These are phyloP conservation scores for Pleurotus platypus DNA, from an alignment of 768 basidiomycete species.

Conservation along the genomic window DNA sequence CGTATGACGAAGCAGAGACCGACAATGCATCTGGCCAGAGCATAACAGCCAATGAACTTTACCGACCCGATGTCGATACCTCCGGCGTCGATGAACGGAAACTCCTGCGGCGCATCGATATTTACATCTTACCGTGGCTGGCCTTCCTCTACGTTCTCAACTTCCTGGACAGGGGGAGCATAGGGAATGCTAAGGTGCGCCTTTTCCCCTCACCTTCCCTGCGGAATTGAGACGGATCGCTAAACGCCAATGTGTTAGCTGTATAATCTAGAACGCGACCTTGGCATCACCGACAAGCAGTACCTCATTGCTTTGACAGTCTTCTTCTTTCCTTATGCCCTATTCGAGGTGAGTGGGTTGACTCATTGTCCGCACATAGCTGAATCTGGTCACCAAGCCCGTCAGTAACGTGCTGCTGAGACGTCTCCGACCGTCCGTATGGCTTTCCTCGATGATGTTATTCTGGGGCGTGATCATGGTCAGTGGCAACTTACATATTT, in stretches of 20 bases:
- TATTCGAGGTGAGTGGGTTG: slow-evolving; percentile 51
- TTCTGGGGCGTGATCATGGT: slow-evolving; percentile 50
- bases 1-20: neutral
- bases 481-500: slow-evolving; percentile 4
- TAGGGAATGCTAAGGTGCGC: slow-evolving; percentile 72
- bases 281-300: slow-evolving; percentile 59
- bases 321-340: slow-evolving; percentile 74
- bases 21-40: neutral
- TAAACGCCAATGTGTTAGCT: slow-evolving; percentile 32
- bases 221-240: neutral
- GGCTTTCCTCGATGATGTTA: slow-evolving; percentile 51
- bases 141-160: slow-evolving; percentile 70
- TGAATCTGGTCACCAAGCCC: slow-evolving; percentile 33
- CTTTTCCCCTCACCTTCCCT: neutral
- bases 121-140: slow-evolving; percentile 73
- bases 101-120: slow-evolving; percentile 58
- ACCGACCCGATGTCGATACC: slow-evolving; percentile 49
- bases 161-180: slow-evolving; percentile 63
- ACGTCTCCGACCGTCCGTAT: slow-evolving; percentile 61
- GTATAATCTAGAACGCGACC: slow-evolving; percentile 52
- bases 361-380: slow-evolving; percentile 7
- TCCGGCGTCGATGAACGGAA: slow-evolving; percentile 50
- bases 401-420: slow-evolving; percentile 61
- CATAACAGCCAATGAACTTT: slow-evolving; percentile 22
- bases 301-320: slow-evolving; percentile 67